Evolutionary conservation across 371 early-diverging fungal species (phyloP).

Genomic region (Mucor velutinosus): DNA sequence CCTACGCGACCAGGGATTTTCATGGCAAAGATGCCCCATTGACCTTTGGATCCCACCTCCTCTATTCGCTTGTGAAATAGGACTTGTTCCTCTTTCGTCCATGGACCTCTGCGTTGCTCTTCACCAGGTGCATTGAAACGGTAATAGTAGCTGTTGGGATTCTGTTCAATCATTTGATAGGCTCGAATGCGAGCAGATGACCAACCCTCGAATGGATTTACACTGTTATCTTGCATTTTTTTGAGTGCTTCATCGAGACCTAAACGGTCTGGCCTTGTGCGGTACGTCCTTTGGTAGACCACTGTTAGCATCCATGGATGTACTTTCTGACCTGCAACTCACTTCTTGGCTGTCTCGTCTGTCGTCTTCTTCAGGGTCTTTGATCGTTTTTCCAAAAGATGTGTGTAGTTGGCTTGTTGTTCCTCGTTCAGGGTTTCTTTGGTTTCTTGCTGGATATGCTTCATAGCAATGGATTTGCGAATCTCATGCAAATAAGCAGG

Average conservation of each 20-base stretch:
- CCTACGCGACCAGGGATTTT: constrained; percentile 94
- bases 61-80: constrained; percentile 79
- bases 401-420: constrained; percentile 81
- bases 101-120: constrained; percentile 87
- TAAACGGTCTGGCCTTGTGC: constrained; percentile 62
- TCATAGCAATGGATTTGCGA: constrained; percentile 71
- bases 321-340: constrained; percentile 2
- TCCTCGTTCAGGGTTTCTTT: constrained; percentile 69
- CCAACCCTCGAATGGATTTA: constrained; percentile 92
- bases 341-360: constrained; percentile 77
- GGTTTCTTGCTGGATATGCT: constrained; percentile 39
- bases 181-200: constrained; percentile 91
- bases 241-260: constrained; percentile 88
- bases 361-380: constrained; percentile 78
- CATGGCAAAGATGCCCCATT: constrained; percentile 96
- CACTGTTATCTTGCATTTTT: constrained; percentile 75
- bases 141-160: constrained; percentile 95
- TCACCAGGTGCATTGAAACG: constrained; percentile 96
- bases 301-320: neutral
- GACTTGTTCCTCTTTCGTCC: constrained; percentile 84
- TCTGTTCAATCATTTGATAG: constrained; percentile 84
- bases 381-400: constrained; percentile 80
- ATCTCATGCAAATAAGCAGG: constrained; percentile 70
- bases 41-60: constrained; percentile 91
- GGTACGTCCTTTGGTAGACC: constrained; percentile 65